Evolutionary conservation across 2,329 filamentous ascomycete genomes (phyloP).

Genomic region (Fusarium devonianum): DNA sequence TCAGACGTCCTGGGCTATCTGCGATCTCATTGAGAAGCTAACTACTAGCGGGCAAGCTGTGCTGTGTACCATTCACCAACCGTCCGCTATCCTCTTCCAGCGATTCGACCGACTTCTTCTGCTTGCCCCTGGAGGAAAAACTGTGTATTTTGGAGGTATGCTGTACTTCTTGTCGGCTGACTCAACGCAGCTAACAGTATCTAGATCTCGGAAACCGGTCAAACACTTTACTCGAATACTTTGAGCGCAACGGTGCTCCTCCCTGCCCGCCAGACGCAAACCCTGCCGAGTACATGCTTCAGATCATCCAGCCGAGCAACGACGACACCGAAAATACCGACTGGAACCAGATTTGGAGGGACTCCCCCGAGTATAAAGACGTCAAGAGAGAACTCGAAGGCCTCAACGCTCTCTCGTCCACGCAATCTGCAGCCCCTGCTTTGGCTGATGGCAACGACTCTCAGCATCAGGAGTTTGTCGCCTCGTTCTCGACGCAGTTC

Average conservation of each 20-base stretch:
- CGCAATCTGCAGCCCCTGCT: not conserved
- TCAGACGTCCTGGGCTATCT: slow-evolving; percentile 79
- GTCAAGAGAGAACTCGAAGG: slow-evolving; percentile 39
- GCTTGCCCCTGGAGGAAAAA: slow-evolving; percentile 62
- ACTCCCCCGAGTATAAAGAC: slow-evolving; percentile 49
- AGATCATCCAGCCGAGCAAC: slow-evolving; percentile 42
- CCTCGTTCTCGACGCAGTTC: slow-evolving; percentile 45
- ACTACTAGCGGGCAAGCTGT: slow-evolving; percentile 55
- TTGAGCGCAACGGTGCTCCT: slow-evolving; percentile 66
- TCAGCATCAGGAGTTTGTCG: slow-evolving; percentile 44
- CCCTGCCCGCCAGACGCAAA: slow-evolving; percentile 63
- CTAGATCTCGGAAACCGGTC: slow-evolving; percentile 51
- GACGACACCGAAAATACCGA: slow-evolving; percentile 53
- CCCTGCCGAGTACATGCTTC: slow-evolving; percentile 73
- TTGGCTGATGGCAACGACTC: slow-evolving; percentile 12
- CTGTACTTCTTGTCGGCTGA: accelerated
- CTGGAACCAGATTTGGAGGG: slow-evolving; percentile 50
- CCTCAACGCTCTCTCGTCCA: slow-evolving; percentile 18
- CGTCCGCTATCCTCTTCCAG: slow-evolving; percentile 54
- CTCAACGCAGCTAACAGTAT: accelerated
- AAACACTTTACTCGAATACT: slow-evolving; percentile 60
- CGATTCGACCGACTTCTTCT: slow-evolving; percentile 63
- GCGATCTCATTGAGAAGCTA: slow-evolving; percentile 72
- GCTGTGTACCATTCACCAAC: slow-evolving; percentile 57
- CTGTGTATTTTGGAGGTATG: slow-evolving; percentile 66